These are phyloP conservation scores for Mycena chlorophos DNA, from an alignment of 768 basidiomycete genomes.

Conservation along the genomic window DNA sequence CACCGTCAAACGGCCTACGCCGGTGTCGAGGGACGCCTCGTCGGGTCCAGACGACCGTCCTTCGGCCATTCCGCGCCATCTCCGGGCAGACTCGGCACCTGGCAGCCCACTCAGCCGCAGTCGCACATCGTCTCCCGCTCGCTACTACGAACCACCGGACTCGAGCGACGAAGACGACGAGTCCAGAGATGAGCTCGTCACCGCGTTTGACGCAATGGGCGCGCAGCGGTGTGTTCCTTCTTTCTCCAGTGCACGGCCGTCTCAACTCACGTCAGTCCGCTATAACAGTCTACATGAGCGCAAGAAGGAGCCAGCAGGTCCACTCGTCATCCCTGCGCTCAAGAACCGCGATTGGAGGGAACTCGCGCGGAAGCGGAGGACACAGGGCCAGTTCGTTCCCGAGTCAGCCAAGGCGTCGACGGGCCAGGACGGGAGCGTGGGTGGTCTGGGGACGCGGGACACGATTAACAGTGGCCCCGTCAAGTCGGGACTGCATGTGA, in stretches of 20 bases:
- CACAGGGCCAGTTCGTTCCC: conserved; percentile 61
- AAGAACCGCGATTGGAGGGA: conserved; percentile 92
- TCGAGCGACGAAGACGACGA: conserved; percentile 63
- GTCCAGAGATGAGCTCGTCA: conserved; percentile 65
- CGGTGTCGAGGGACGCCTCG: conserved; percentile 60
- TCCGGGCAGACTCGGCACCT: conserved; percentile 44
- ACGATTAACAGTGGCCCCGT: conserved; percentile 77
- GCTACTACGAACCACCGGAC: conserved; percentile 35
- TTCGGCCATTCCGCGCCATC: conserved; percentile 61
- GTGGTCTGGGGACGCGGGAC: conserved; percentile 73
- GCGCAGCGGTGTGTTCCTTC: conserved; percentile 79
- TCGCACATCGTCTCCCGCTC: conserved; percentile 47
- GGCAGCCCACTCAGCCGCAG: conserved; percentile 59
- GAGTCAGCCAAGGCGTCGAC: conserved; percentile 54
- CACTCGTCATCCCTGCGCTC: conserved; percentile 83
- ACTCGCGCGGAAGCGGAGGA: conserved; percentile 65
- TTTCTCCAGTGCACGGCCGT: conserved; percentile 39
- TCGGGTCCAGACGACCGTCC: conserved; percentile 59
- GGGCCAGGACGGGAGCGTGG: conserved; percentile 72
- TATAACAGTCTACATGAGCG: conserved; percentile 45
- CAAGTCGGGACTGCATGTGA: conserved; percentile 63
- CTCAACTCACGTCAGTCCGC: conserved; percentile 73
- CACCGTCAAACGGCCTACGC: conserved; percentile 79
- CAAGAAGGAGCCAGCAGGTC: conserved; percentile 50
- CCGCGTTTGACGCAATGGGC: conserved; percentile 70